Percentiles rank a stretch among this genome's conserved stretches.
Evolutionary conservation across 2,329 filamentous ascomycete species (phyloP).

Genomic region (Colletotrichum shisoi): DNA sequence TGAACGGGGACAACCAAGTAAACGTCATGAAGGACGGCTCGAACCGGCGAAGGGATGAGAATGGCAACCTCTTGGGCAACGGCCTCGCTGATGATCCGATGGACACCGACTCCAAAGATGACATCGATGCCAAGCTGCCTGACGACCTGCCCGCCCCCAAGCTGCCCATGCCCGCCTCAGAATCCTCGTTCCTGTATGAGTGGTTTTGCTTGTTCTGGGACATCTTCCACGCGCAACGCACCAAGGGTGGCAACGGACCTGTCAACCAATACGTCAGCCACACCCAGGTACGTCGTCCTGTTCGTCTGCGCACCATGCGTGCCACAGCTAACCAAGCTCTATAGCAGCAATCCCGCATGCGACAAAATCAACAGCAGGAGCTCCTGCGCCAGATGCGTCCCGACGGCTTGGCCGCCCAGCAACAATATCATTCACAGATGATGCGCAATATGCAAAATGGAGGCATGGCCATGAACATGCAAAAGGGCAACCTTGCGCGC

Average conservation of each 20-base stretch:
- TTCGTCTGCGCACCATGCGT: conserved; percentile 19
- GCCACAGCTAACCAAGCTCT: conserved; percentile 36
- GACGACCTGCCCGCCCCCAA: conserved; percentile 81
- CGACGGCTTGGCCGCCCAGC: conserved; percentile 60
- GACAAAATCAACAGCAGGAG: conserved; percentile 79
- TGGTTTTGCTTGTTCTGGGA: conserved; percentile 99
- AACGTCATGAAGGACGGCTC: conserved; percentile 74
- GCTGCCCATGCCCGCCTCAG: conserved; percentile 69
- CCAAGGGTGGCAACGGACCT: conserved; percentile 67
- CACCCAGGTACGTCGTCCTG: conserved; percentile 72
- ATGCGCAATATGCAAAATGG: conserved; percentile 73
- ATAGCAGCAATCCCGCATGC: conserved; percentile 73
- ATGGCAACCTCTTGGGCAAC: conserved; percentile 72
- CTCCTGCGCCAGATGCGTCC: conserved; percentile 77
- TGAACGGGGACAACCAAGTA: conserved; percentile 71
- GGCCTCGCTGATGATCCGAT: conserved; percentile 77
- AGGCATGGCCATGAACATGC: conserved; percentile 65
- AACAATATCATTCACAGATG: conserved; percentile 67
- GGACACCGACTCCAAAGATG: conserved; percentile 84
- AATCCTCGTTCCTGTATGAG: conserved; percentile 89
- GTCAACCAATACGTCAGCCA: conserved; percentile 81
- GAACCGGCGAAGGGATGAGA: conserved; percentile 71
- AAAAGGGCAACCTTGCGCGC: conserved; percentile 71
- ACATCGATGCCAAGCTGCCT: conserved; percentile 75
- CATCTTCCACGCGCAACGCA: conserved; percentile 84